Percentiles rank a stretch among this genome's conserved stretches.
phyloP scores from a whole-genome alignment of 768 basidiomycete species.

The Collybiopsis luxurians region DNA sequence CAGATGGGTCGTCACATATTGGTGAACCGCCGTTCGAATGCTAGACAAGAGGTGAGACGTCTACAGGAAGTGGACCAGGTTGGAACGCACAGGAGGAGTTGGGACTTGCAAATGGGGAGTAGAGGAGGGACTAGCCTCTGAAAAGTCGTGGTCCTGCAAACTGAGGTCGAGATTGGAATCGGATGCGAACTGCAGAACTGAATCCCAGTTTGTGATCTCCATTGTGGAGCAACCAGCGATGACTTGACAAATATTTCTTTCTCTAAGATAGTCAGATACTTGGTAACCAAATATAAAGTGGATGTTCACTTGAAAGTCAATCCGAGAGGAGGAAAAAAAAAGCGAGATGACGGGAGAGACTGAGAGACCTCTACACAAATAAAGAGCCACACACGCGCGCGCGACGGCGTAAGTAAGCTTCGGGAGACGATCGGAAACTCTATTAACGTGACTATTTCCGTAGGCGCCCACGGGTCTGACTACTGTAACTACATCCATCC shows the following conservation, averaged over 20 bases:
- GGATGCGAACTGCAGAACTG: constrained; percentile 59
- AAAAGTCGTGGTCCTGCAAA: constrained; percentile 14
- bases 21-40: constrained; percentile 48
- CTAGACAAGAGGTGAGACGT: constrained; percentile 16
- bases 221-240: constrained; percentile 16
- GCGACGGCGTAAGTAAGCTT: not conserved
- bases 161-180: constrained; percentile 37
- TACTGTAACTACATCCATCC: no score
- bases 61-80: not conserved
- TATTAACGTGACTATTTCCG: no score
- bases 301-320: not conserved
- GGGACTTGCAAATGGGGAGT: constrained; percentile 42
- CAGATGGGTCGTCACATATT: constrained; percentile 28
- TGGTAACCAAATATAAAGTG: no score
- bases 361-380: not conserved
- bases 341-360: constrained; percentile 7
- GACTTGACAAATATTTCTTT: no score
- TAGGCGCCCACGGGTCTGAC: no score
- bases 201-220: constrained; percentile 56
- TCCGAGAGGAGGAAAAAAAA: constrained; percentile 8
- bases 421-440: not conserved
- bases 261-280: no score
- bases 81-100: constrained; percentile 57
- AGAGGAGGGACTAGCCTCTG: not conserved
- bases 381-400: not conserved